phyloP scores from a whole-genome alignment of 2,329 filamentous ascomycete genomes.

The Ceratocystis lukuohia region DNA sequence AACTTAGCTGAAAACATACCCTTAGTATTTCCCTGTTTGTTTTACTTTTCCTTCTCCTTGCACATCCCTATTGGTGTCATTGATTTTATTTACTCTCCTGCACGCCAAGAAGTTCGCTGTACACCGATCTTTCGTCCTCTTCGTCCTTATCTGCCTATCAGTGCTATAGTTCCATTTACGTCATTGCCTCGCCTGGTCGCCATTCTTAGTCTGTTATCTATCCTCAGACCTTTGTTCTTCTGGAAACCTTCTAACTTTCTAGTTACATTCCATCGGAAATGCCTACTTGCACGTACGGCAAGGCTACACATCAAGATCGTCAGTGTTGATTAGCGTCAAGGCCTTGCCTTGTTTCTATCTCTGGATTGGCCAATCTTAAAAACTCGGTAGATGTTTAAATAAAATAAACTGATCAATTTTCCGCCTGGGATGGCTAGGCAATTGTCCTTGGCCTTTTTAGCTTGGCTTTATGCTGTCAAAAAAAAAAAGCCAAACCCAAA shows the following conservation, averaged over 20 bases:
- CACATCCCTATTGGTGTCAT: not conserved
- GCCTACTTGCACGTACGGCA: not conserved
- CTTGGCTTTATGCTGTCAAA: not conserved
- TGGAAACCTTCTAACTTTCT: not conserved
- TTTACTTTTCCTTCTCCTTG: not conserved
- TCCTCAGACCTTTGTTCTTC: not conserved
- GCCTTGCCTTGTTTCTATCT: not conserved
- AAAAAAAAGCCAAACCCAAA: not conserved
- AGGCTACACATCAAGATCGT: not conserved
- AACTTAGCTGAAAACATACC: no score
- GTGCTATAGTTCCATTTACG: no score
- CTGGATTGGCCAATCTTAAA: not conserved
- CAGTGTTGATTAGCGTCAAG: not conserved
- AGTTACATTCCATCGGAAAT: not conserved
- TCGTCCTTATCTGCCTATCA: not conserved
- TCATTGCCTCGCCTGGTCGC: not conserved
- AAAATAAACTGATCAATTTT: not conserved
- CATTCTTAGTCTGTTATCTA: not conserved
- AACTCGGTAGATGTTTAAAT: slow-evolving; percentile 5
- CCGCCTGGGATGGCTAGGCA: not conserved
- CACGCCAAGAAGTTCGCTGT: not conserved
- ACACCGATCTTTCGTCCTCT: not conserved
- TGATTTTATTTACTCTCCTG: not conserved
- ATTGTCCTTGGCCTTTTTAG: not conserved
- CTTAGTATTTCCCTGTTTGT: not conserved